Evolutionary conservation across 2,329 filamentous ascomycete genomes (phyloP).

Genomic region (Fusarium burgessii): DNA sequence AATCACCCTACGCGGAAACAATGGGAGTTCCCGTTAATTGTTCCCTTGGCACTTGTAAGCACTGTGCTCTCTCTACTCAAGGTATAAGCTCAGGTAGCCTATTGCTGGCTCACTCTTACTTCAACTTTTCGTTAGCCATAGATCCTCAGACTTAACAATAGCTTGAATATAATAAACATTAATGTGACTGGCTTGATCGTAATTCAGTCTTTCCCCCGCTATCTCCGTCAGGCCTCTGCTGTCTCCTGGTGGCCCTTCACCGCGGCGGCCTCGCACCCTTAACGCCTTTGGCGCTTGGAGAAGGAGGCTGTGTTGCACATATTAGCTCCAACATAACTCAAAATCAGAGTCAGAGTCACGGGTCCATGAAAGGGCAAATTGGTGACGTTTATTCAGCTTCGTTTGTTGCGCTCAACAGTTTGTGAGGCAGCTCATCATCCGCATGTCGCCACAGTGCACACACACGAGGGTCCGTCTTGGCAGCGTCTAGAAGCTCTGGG

Average conservation of each 20-base stretch:
- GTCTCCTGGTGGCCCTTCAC: background rate
- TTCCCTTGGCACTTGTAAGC: background rate
- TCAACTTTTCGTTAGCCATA: background rate
- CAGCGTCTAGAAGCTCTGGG: conserved; percentile 26
- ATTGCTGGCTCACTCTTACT: background rate
- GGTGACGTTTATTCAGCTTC: conserved; percentile 20
- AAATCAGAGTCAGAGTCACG: background rate
- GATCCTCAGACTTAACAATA: background rate
- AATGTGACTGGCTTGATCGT: background rate
- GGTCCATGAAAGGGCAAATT: background rate
- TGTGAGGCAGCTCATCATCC: conserved; percentile 17
- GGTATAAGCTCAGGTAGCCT: no score
- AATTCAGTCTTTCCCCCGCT: background rate
- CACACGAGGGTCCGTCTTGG: conserved; percentile 20
- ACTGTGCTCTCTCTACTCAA: conserved; percentile 4
- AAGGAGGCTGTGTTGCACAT: conserved; percentile 38
- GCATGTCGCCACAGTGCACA: conserved; percentile 29
- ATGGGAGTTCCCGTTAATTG: background rate
- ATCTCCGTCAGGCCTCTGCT: background rate
- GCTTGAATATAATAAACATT: background rate
- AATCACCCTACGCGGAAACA: background rate
- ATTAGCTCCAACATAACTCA: conserved; percentile 4
- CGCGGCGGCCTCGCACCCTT: conserved; percentile 39
- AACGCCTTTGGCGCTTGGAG: conserved; percentile 21
- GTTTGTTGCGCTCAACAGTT: conserved; percentile 19